Evolutionary conservation across 345 rosid genomes (phyloP).

Genomic region (Hibiscus mutabilis): DNA sequence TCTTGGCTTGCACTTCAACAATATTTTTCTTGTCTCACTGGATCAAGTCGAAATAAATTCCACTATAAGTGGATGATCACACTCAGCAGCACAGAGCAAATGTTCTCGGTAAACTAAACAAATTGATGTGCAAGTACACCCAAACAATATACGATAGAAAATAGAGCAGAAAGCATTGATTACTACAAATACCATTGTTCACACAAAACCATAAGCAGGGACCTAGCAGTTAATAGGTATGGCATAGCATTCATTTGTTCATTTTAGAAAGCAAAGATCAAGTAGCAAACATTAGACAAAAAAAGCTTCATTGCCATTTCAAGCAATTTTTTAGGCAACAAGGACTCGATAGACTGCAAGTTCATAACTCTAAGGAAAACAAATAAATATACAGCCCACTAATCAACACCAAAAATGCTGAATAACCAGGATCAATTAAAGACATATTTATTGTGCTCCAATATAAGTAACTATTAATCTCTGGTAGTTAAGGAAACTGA

Average conservation of each 20-base stretch:
- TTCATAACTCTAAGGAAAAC: too few species aligned
- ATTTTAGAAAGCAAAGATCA: neutral
- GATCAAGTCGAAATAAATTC: neutral
- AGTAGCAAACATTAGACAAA: neutral
- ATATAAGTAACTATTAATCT: too few species aligned
- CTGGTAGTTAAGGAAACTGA: neutral
- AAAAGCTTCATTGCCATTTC: neutral
- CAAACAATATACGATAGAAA: neutral
- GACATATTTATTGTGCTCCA: neutral
- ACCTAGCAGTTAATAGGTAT: neutral
- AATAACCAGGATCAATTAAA: too few species aligned
- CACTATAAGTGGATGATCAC: too few species aligned
- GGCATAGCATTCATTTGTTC: neutral
- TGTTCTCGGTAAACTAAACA: neutral
- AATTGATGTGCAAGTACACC: neutral
- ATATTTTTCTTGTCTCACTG: neutral
- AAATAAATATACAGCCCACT: too few species aligned
- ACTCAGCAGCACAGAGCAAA: neutral
- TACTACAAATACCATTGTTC: neutral
- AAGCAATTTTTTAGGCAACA: too few species aligned
- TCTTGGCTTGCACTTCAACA: neutral
- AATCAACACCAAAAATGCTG: too few species aligned
- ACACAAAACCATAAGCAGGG: neutral
- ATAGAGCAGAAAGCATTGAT: neutral
- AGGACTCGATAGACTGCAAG: too few species aligned